Conservation (phyloP, 495 filamentous ascomycete species). For the Penicillium parvum region DNA sequence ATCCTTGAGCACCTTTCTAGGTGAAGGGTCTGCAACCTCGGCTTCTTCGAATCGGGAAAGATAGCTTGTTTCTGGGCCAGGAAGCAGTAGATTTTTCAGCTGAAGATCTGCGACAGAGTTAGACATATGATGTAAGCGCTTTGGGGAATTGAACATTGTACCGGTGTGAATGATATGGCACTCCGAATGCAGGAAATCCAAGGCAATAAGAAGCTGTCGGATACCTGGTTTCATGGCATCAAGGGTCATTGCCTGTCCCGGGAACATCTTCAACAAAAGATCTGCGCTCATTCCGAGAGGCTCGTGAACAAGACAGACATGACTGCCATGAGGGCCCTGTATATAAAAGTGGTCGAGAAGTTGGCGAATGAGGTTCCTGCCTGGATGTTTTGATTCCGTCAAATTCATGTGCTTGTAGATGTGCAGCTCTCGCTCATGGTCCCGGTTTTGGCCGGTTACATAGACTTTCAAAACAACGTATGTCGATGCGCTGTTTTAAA, state of each 20-base stretch:
- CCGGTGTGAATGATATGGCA: background rate
- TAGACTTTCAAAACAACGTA: slow-evolving; percentile 23
- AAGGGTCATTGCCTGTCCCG: slow-evolving; percentile 11
- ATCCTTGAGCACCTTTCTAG: slow-evolving; percentile 20
- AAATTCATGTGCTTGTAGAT: slow-evolving; percentile 18
- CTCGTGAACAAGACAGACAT: slow-evolving; percentile 31
- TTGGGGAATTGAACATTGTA: background rate
- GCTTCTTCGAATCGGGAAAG: slow-evolving; percentile 16
- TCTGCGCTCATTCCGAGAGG: slow-evolving; percentile 15
- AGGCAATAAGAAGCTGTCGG: slow-evolving; percentile 16
- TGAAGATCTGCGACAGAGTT: slow-evolving; percentile 8
- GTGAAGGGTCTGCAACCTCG: slow-evolving; percentile 7
- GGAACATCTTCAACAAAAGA: slow-evolving; percentile 2
- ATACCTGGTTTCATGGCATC: slow-evolving; percentile 19
- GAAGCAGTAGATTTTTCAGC: slow-evolving; percentile 19
- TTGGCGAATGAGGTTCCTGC: slow-evolving; percentile 16
- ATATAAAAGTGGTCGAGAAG: slow-evolving; percentile 21
- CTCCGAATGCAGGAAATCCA: background rate
- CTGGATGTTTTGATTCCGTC: slow-evolving; percentile 12
- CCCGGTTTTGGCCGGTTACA: slow-evolving; percentile 8
- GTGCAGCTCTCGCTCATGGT: slow-evolving; percentile 10
- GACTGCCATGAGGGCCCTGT: slow-evolving; percentile 22
- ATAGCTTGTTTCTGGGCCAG: background rate
- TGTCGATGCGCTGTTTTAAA: slow-evolving; percentile 7
- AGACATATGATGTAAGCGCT: background rate